Evolutionary conservation across 345 rosid species (phyloP).

Genomic region (Rhodamnia rubescens): DNA sequence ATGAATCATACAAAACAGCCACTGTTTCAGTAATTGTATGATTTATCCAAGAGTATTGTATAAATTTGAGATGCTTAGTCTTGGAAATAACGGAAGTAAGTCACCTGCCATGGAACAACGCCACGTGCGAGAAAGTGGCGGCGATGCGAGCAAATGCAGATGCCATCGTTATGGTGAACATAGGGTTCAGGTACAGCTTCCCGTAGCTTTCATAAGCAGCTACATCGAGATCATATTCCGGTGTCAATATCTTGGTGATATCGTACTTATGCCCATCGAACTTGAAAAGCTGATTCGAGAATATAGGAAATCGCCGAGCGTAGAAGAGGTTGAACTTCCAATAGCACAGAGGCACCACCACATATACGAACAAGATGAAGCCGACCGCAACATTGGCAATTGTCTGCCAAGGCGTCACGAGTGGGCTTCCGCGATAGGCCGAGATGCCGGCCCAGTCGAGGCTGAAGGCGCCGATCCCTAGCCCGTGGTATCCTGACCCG

Average conservation of each 20-base stretch:
- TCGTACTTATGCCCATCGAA: slow-evolving; percentile 55
- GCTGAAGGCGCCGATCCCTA: slow-evolving; percentile 82
- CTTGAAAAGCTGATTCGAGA: slow-evolving; percentile 73
- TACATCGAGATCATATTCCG: slow-evolving; percentile 50
- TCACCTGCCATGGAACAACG: slow-evolving; percentile 82
- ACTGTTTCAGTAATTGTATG: not conserved
- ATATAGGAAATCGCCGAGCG: slow-evolving; percentile 77
- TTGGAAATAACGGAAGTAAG: not conserved
- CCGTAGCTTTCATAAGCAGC: slow-evolving; percentile 60
- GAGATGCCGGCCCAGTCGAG: slow-evolving; percentile 96
- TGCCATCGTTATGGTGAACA: slow-evolving; percentile 79
- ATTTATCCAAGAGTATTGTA: not conserved
- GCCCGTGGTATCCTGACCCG: slow-evolving; percentile 90
- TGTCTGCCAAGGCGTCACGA: slow-evolving; percentile 80
- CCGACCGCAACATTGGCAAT: slow-evolving; percentile 73
- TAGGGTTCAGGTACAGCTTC: slow-evolving; percentile 88
- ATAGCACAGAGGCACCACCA: slow-evolving; percentile 71
- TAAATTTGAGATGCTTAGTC: not conserved
- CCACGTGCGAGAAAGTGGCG: slow-evolving; percentile 86
- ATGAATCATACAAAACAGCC: not conserved
- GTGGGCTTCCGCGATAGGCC: slow-evolving; percentile 84
- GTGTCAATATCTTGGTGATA: slow-evolving; percentile 63
- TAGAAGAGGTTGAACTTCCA: slow-evolving; percentile 83
- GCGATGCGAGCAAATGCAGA: slow-evolving; percentile 86
- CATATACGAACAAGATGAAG: slow-evolving; percentile 73